phyloP scores from a whole-genome alignment of 352 stramenopile genomes.

The Lagenidium giganteum region DNA sequence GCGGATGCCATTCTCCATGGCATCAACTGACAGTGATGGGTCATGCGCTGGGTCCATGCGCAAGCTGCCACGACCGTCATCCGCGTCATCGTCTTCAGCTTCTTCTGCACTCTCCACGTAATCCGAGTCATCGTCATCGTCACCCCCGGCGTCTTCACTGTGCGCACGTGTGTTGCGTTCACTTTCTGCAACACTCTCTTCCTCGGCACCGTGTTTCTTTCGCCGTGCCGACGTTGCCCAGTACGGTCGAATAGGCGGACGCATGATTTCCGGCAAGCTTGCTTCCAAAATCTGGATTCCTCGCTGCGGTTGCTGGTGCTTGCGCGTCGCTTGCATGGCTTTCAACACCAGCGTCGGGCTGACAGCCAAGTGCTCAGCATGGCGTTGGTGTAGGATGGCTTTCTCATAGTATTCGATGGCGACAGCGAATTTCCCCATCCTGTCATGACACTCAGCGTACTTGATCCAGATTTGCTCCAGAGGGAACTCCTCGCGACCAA shows the following conservation, averaged over 20 bases:
- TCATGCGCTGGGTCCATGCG: conserved; percentile 64
- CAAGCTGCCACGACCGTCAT: conserved; percentile 37
- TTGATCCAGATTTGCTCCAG: conserved; percentile 82
- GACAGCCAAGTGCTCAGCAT: conserved; percentile 39
- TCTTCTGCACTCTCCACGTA: conserved; percentile 34
- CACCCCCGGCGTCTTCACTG: conserved; percentile 1
- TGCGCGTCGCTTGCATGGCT: conserved; percentile 56
- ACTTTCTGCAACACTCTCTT: too few relatives aligned
- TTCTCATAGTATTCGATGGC: conserved; percentile 81
- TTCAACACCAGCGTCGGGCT: conserved; percentile 64
- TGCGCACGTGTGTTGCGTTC: conserved; percentile 9
- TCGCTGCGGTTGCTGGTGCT: conserved; percentile 37
- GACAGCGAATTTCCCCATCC: conserved; percentile 50
- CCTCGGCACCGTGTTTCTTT: conserved; percentile 11
- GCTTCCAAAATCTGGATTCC: conserved; percentile 52
- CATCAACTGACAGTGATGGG: conserved; percentile 70
- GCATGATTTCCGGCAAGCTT: conserved; percentile 61
- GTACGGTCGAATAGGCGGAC: conserved; percentile 75
- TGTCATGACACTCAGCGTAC: conserved; percentile 70
- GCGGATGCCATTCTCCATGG: conserved; percentile 82
- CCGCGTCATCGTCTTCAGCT: conserved; percentile 54
- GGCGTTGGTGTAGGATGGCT: conserved; percentile 44
- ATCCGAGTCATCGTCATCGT: conserved; percentile 24
- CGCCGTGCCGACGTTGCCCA: conserved; percentile 53
- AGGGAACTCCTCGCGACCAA: conserved; percentile 62